Base-by-base conservation (phyloP, 1,284 basidiomycete species). In the Sparassis latifolia region DNA sequence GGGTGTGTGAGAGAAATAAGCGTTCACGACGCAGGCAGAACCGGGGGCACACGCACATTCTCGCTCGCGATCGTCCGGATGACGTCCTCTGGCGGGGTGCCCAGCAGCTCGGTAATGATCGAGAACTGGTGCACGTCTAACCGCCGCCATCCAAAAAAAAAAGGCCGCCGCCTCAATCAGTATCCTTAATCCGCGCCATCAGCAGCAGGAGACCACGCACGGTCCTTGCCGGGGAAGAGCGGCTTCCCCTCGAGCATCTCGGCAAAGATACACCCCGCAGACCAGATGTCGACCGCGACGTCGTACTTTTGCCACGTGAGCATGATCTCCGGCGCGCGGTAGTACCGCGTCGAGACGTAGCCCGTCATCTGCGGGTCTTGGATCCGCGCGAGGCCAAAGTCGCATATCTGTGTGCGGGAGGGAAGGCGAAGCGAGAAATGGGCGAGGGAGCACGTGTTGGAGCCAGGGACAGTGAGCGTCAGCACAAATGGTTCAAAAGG, bases 281-380 rank as follows among this genome's bases (percentile, higher is more conserved):
- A 96, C 96, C 96, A 99, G 63, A 99, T 96, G 67, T 98, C 96
- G 55, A 98, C 95, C 57, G 94, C 97, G 50, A 98, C 96, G 69
- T 99, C 97, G 75, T 99, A 99, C 75, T 99, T 99, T 70, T 99
- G 96, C 97, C 97, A 99, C 44, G 96, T 99, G 66, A 99, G 80
- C 97, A 99, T 99, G 75, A 99, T 99, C 71, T 99, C 96, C 5
- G 96, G 96, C 3, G 96, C 97, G 49, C 97, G 89, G 71, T 99
- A 99, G 74, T 99, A 99, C 61, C 97, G 80, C 52, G 96, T 99
- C 55, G 95, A 98, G 57, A 99, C 96, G 68, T 99, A 99, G 55
- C 97, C 97, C 3, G 97, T 99, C 97, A 99, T 99, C 70, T 99
- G 97, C 5, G 96, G 96, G 69, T 99, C 97, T 70, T 94, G 92